A percentile compares a stretch with the other conserved stretches of the same genome.
Conservation (phyloP, 345 rosid species). For the Moringa oleifera region DNA sequence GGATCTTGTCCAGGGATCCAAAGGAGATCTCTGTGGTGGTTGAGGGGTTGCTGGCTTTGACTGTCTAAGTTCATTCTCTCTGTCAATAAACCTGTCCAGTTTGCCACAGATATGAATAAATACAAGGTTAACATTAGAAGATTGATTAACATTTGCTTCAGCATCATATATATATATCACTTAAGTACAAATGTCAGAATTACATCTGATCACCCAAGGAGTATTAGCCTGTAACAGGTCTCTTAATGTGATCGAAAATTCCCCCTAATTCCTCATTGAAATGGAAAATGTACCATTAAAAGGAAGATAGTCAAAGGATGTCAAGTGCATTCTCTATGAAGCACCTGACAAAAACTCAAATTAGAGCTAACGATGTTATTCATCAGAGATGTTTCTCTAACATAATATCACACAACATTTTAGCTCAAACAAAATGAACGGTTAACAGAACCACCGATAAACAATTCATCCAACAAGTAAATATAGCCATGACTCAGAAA, state of each 20-base stretch:
- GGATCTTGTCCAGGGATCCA: slow-evolving; percentile 88
- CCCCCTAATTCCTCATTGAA: too few species aligned
- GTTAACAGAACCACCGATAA: neutral
- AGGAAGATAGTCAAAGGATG: too few species aligned
- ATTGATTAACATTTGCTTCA: neutral
- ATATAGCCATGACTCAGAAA: neutral
- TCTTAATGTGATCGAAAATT: too few species aligned
- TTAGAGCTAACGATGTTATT: too few species aligned
- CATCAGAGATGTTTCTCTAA: too few species aligned
- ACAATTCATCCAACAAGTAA: neutral
- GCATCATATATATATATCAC: neutral
- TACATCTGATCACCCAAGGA: too few species aligned
- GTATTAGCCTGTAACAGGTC: too few species aligned
- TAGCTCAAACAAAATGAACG: neutral
- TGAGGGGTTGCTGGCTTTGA: slow-evolving; percentile 73
- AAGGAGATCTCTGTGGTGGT: slow-evolving; percentile 50
- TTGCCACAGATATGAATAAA: neutral
- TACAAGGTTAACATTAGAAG: neutral
- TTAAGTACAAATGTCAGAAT: neutral
- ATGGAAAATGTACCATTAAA: too few species aligned
- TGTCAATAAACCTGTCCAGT: slow-evolving; percentile 65
- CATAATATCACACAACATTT: neutral
- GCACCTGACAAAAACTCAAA: too few species aligned
- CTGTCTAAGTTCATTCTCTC: slow-evolving; percentile 88
- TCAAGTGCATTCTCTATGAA: too few species aligned